These are phyloP conservation scores for Cladosporium cucumerinum DNA, from an alignment of 2,329 filamentous ascomycete species.

Conservation along the genomic window DNA sequence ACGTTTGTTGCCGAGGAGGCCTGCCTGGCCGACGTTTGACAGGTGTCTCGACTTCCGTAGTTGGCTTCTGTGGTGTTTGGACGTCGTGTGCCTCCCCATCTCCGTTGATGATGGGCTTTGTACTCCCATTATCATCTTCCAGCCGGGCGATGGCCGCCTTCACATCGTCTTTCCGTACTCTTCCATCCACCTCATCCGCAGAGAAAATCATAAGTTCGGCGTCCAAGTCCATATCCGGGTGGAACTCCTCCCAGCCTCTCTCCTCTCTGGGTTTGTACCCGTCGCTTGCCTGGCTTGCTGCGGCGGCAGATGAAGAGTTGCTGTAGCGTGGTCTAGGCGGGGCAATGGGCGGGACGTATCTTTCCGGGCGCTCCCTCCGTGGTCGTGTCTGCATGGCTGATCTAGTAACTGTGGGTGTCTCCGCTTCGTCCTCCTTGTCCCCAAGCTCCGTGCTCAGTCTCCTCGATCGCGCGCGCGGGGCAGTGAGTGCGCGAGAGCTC, in stretches of 20 bases:
- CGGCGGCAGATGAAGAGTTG: conserved; percentile 83
- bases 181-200: conserved; percentile 81
- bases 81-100: conserved; percentile 29
- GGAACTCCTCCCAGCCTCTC: conserved; percentile 95
- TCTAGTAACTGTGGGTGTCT: conserved; percentile 12
- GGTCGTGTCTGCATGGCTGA: conserved; percentile 30
- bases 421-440: conserved; percentile 18
- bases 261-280: conserved; percentile 97
- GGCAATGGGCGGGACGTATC: conserved; percentile 41
- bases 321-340: conserved; percentile 67
- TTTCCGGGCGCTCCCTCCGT: conserved; percentile 29
- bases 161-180: conserved; percentile 40
- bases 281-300: conserved; percentile 84
- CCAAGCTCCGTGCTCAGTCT: conserved; percentile 9
- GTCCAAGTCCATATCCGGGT: conserved; percentile 90
- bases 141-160: conserved; percentile 41
- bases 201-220: conserved; percentile 72
- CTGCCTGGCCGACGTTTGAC: conserved; percentile 60
- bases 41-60: conserved; percentile 26
- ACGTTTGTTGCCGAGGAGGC: conserved; percentile 61
- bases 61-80: background rate
- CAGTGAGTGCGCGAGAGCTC: conserved; percentile 37
- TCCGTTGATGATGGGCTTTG: conserved; percentile 19
- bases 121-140: background rate
- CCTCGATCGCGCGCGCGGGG: conserved; percentile 34